phyloP scores from a whole-genome alignment of 768 basidiomycete genomes.

The Tulasnella sp. region DNA sequence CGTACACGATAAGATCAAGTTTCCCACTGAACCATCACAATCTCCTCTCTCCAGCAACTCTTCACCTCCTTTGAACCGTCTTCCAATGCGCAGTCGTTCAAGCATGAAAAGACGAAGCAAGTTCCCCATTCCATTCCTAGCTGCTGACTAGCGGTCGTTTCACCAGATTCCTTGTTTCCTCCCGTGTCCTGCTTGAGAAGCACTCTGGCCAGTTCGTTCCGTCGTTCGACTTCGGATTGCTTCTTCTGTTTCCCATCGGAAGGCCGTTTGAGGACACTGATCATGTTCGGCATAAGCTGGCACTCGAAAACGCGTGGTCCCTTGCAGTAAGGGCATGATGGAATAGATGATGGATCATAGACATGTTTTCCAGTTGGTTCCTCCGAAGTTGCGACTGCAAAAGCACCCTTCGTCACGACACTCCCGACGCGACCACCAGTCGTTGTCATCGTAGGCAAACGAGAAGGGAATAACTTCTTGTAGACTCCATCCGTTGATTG shows the following conservation, averaged over 20 bases:
- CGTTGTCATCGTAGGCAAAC: background rate
- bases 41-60: slow-evolving; percentile 57
- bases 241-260: slow-evolving; percentile 20
- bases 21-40: slow-evolving; percentile 66
- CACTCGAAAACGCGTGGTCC: slow-evolving; percentile 71
- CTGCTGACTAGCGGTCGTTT: slow-evolving; percentile 30
- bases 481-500: slow-evolving; percentile 65
- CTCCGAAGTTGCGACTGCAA: too few species aligned
- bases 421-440: too few species aligned
- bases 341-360: slow-evolving; percentile 44
- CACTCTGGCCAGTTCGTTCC: slow-evolving; percentile 42
- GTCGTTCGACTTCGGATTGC: slow-evolving; percentile 54
- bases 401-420: too few species aligned
- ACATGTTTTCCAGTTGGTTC: slow-evolving; percentile 29
- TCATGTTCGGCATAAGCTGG: slow-evolving; percentile 89
- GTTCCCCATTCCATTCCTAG: slow-evolving; percentile 93
- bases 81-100: slow-evolving; percentile 52
- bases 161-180: slow-evolving; percentile 20
- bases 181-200: slow-evolving; percentile 34
- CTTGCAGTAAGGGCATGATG: slow-evolving; percentile 54
- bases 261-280: slow-evolving; percentile 48
- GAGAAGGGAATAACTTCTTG: slow-evolving; percentile 52
- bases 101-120: slow-evolving; percentile 77
- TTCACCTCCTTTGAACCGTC: slow-evolving; percentile 24
- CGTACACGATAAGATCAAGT: too few species aligned